Percentiles rank a stretch among this genome's conserved stretches.
Evolutionary conservation across 768 basidiomycete genomes (phyloP).

Genomic region (Boletus sp.): DNA sequence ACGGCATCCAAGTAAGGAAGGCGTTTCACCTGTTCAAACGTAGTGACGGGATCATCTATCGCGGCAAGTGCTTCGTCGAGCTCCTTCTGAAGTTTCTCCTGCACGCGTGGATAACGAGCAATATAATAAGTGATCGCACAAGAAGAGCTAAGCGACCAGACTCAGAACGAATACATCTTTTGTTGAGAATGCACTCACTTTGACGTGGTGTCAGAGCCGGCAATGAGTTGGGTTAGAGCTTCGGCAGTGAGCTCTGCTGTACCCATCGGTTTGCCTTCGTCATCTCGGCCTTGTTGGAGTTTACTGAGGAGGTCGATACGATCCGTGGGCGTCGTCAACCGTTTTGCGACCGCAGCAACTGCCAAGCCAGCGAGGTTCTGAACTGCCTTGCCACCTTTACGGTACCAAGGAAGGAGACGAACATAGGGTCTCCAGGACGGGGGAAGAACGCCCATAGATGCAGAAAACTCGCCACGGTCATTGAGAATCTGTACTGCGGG

Average conservation of each 20-base stretch:
- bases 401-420: constrained; percentile 72
- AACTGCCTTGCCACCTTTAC: constrained; percentile 61
- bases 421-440: constrained; percentile 66
- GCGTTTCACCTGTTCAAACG: constrained; percentile 65
- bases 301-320: constrained; percentile 79
- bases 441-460: constrained; percentile 77
- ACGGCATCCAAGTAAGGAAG: constrained; percentile 82
- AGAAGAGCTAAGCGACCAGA: constrained; percentile 55
- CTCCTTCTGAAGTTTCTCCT: constrained; percentile 72
- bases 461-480: constrained; percentile 82
- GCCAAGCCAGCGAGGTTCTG: constrained; percentile 75
- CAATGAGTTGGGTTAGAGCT: constrained; percentile 80
- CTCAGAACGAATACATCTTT: background rate
- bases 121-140: constrained; percentile 88
- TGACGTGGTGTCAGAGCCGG: constrained; percentile 90
- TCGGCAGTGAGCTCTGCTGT: constrained; percentile 85
- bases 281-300: constrained; percentile 74
- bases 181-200: constrained; percentile 50
- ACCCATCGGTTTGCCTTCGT: constrained; percentile 75
- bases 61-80: constrained; percentile 57
- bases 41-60: constrained; percentile 59
- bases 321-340: constrained; percentile 66
- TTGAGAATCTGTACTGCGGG: constrained; percentile 86
- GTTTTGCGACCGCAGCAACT: constrained; percentile 74
- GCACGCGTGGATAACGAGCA: constrained; percentile 59